Conservation (phyloP, 805 yeast species). For the Debaryomyces tyrocola region DNA sequence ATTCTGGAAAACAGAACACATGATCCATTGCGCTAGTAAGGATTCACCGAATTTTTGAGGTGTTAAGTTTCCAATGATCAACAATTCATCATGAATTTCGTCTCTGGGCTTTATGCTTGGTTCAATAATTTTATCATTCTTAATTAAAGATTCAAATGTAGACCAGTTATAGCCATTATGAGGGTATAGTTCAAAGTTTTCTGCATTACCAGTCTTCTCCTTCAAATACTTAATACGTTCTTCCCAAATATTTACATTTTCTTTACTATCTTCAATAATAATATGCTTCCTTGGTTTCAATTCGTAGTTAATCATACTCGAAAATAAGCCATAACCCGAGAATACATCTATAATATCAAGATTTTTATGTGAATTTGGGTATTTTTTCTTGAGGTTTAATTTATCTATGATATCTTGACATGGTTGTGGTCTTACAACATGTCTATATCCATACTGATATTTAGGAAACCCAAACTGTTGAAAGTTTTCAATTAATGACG, state of each 20-base stretch:
- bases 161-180: slow-evolving; percentile 70
- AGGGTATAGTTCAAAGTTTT: slow-evolving; percentile 31
- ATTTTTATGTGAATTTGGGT: slow-evolving; percentile 30
- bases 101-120: slow-evolving; percentile 28
- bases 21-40: slow-evolving; percentile 71
- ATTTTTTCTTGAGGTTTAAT: slow-evolving; percentile 40
- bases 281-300: slow-evolving; percentile 65
- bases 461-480: slow-evolving; percentile 16
- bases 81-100: slow-evolving; percentile 51
- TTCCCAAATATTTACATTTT: slow-evolving; percentile 25
- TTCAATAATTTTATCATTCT: slow-evolving; percentile 42
- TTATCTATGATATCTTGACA: slow-evolving; percentile 46
- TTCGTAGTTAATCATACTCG: slow-evolving; percentile 59
- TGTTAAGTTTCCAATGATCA: slow-evolving; percentile 61
- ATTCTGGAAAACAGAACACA: slow-evolving; percentile 63
- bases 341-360: slow-evolving; percentile 60
- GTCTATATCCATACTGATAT: slow-evolving; percentile 25
- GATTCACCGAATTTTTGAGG: slow-evolving; percentile 58
- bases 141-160: slow-evolving; percentile 51
- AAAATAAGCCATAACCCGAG: slow-evolving; percentile 59
- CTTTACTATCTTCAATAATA: slow-evolving; percentile 53
- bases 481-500: slow-evolving; percentile 23
- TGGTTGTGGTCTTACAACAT: slow-evolving; percentile 17
- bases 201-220: slow-evolving; percentile 22
- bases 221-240: slow-evolving; percentile 23